phyloP scores from a whole-genome alignment of 2,329 filamentous ascomycete species.

The Dryadomyces quercivorus region DNA sequence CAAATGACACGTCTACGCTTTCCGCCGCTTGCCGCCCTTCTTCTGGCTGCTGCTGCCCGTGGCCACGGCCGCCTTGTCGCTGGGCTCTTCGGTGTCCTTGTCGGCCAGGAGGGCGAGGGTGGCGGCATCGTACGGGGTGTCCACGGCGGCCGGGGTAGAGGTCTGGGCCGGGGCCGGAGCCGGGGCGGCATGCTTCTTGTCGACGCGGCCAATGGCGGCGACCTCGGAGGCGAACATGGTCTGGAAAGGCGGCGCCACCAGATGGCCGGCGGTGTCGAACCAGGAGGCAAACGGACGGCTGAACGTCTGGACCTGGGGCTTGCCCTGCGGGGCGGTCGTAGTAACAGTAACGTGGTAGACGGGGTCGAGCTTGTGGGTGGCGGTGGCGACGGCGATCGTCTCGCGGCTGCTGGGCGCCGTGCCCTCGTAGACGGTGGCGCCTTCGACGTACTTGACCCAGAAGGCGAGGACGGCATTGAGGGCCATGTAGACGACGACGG shows the following conservation, averaged over 20 bases:
- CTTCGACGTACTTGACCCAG: constrained; percentile 80
- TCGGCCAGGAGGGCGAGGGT: constrained; percentile 35
- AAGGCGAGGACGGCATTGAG: constrained; percentile 68
- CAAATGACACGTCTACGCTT: constrained; percentile 18
- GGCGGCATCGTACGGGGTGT: constrained; percentile 26
- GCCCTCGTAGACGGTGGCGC: constrained; percentile 70
- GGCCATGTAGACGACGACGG: constrained; percentile 66
- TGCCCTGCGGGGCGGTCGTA: constrained; percentile 14
- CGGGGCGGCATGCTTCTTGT: constrained; percentile 42
- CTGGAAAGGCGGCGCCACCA: constrained; percentile 67
- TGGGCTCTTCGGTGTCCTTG: constrained; percentile 15
- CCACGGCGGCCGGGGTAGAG: too few relatives aligned
- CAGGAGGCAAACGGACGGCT: constrained; percentile 57
- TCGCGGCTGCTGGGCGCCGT: constrained; percentile 45
- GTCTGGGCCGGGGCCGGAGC: constrained; percentile 21
- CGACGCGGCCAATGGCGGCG: constrained; percentile 50
- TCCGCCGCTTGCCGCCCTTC: constrained; percentile 34
- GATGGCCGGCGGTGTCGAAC: constrained; percentile 63
- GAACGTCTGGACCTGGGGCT: constrained; percentile 33
- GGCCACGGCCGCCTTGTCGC: not conserved
- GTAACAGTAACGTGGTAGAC: constrained; percentile 60
- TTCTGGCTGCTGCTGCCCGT: constrained; percentile 16
- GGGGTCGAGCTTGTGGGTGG: constrained; percentile 67
- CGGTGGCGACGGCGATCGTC: constrained; percentile 57
- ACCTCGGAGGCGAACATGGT: constrained; percentile 60